Percentiles rank a stretch among this genome's conserved stretches.
phyloP scores from a whole-genome alignment of 768 basidiomycete genomes.

The Epithele typhae region DNA sequence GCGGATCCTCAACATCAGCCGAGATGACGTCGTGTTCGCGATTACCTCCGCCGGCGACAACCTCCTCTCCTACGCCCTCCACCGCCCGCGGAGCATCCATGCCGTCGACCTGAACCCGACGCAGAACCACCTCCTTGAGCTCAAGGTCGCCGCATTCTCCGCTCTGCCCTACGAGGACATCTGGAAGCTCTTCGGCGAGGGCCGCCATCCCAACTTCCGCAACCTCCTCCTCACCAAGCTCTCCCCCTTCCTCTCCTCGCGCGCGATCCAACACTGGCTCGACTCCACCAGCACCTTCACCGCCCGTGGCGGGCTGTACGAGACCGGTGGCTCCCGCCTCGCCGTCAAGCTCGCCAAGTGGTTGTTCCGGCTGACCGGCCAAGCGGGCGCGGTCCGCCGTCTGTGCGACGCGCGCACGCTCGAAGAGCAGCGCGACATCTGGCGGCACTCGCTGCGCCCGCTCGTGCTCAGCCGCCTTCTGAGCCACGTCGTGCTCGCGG shows the following conservation, averaged over 20 bases:
- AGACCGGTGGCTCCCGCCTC: slow-evolving; percentile 59
- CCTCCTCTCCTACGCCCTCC: slow-evolving; percentile 71
- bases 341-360: slow-evolving; percentile 59
- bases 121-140: slow-evolving; percentile 74
- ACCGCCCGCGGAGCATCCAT: slow-evolving; percentile 64
- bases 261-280: slow-evolving; percentile 76
- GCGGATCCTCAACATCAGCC: slow-evolving; percentile 51
- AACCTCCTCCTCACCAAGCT: slow-evolving; percentile 54
- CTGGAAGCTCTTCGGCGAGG: slow-evolving; percentile 65
- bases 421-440: slow-evolving; percentile 57
- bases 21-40: slow-evolving; percentile 62
- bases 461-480: slow-evolving; percentile 48
- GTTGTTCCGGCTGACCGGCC: slow-evolving; percentile 57
- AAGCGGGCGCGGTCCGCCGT: slow-evolving; percentile 47
- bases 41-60: slow-evolving; percentile 82
- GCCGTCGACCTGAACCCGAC: slow-evolving; percentile 75
- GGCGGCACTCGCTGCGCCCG: slow-evolving; percentile 54
- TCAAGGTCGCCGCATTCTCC: slow-evolving; percentile 67
- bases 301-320: slow-evolving; percentile 20
- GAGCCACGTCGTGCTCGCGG: slow-evolving; percentile 44
- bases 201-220: slow-evolving; percentile 56
- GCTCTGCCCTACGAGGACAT: slow-evolving; percentile 57
- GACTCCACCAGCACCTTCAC: slow-evolving; percentile 47
- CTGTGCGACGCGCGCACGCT: slow-evolving; percentile 53
- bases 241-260: slow-evolving; percentile 64